A percentile compares a stretch with the other conserved stretches of the same genome.
Conservation (phyloP, 148 eudicot genomes). For the Cornus suecica region DNA sequence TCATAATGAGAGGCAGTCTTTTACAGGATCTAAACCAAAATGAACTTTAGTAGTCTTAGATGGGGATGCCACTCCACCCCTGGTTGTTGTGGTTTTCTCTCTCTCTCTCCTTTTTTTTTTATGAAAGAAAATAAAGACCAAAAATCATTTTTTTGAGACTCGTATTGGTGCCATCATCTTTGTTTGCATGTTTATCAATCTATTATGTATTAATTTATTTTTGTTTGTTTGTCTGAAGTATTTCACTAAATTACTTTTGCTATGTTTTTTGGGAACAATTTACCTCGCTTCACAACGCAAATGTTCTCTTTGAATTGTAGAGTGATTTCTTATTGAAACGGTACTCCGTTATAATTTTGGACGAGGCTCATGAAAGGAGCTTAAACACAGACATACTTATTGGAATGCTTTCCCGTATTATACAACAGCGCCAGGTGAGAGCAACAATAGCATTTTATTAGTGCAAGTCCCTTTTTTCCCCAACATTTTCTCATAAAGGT, state of each 20-base stretch:
- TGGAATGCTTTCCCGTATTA: constrained; percentile 90
- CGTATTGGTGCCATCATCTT: not conserved
- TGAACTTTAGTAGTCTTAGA: too few species aligned
- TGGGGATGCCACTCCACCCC: not conserved
- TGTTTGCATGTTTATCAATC: too few species aligned
- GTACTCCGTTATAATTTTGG: constrained; percentile 82
- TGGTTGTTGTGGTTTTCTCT: not conserved
- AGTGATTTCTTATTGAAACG: constrained; percentile 68
- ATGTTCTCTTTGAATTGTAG: constrained; percentile 35
- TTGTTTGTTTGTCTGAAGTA: too few species aligned
- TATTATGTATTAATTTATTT: too few species aligned
- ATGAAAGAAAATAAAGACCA: too few species aligned
- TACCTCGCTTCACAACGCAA: not conserved
- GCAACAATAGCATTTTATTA: not conserved
- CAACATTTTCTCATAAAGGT: not conserved
- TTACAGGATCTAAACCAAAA: not conserved
- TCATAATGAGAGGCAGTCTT: not conserved
- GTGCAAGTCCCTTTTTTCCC: not conserved
- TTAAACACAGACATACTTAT: constrained; percentile 92
- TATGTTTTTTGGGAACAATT: not conserved
- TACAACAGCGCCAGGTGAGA: constrained; percentile 61
- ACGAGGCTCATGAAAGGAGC: constrained; percentile 99
- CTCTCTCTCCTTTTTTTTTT: too few species aligned
- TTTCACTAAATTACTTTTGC: not conserved
- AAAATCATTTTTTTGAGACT: not conserved